Percentiles rank a stretch among this genome's conserved stretches.
These are phyloP conservation scores for Penicillium roqueforti DNA, from an alignment of 495 filamentous ascomycete species.

Conservation along the genomic window DNA sequence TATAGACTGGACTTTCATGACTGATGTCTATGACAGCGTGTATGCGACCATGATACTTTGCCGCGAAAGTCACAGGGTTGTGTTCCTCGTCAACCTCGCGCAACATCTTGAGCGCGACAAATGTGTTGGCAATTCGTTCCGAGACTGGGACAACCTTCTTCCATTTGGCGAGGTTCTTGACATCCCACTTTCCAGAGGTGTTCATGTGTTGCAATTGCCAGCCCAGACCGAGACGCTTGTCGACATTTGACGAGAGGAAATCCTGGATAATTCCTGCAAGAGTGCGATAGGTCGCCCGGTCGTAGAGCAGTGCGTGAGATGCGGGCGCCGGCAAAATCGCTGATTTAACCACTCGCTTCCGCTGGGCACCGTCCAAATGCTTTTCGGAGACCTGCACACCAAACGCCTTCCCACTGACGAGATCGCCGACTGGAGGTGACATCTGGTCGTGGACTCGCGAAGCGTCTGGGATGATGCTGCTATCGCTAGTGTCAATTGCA, in stretches of 20 bases:
- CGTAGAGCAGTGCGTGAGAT: constrained; percentile 80
- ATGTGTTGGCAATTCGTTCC: constrained; percentile 65
- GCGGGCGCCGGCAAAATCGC: constrained; percentile 73
- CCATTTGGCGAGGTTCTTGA: constrained; percentile 96
- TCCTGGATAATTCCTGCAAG: constrained; percentile 76
- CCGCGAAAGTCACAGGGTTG: constrained; percentile 67
- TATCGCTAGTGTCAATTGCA: constrained; percentile 41
- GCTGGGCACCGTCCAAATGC: constrained; percentile 9
- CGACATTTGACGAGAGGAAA: constrained; percentile 71
- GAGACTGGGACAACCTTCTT: constrained; percentile 72
- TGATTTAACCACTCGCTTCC: constrained; percentile 57
- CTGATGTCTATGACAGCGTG: constrained; percentile 82
- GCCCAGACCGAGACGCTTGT: constrained; percentile 69
- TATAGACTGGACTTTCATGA: constrained; percentile 80
- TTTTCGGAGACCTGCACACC: constrained; percentile 30
- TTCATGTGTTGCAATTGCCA: constrained; percentile 89
- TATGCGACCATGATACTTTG: constrained; percentile 61
- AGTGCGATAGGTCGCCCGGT: constrained; percentile 67
- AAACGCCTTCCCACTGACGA: constrained; percentile 26
- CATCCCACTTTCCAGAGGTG: constrained; percentile 92
- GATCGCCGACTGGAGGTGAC: constrained; percentile 8
- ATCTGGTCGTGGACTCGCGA: constrained; percentile 32
- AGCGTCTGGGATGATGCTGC: constrained; percentile 43
- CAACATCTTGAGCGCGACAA: constrained; percentile 84
- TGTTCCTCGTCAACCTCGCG: constrained; percentile 82